phyloP scores from a whole-genome alignment of 2,329 filamentous ascomycete genomes.

The Aspergillus intermedius region DNA sequence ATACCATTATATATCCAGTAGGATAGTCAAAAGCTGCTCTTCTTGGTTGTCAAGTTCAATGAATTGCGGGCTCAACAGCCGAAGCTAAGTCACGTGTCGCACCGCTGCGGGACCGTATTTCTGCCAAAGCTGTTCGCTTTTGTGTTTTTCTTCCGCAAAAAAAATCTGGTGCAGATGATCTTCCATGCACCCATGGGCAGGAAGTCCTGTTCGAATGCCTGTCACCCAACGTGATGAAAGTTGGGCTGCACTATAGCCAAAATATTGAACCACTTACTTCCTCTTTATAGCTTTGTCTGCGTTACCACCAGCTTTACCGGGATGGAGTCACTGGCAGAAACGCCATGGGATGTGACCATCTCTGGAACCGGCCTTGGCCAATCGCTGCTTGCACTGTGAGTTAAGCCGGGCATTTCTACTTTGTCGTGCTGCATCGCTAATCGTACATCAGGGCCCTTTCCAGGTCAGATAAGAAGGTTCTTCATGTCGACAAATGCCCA shows the following conservation, averaged over 20 bases:
- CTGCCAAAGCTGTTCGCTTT: constrained; percentile 11
- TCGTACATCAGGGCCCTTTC: constrained; percentile 69
- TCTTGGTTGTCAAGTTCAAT: background rate
- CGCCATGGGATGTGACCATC: constrained; percentile 72
- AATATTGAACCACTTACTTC: constrained; percentile 6
- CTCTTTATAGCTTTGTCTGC: constrained; percentile 6
- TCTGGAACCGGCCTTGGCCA: constrained; percentile 71
- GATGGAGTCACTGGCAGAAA: constrained; percentile 71
- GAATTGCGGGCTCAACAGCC: background rate
- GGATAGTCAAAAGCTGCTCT: background rate
- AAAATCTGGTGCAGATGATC: constrained; percentile 8
- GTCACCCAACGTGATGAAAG: constrained; percentile 18
- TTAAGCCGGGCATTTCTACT: constrained; percentile 2
- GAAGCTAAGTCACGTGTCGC: constrained; percentile 14
- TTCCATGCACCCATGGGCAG: constrained; percentile 14
- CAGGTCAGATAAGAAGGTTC: constrained; percentile 80
- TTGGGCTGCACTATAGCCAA: constrained; percentile 10
- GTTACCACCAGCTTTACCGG: constrained; percentile 7
- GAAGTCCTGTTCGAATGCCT: constrained; percentile 8
- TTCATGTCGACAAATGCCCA: constrained; percentile 80
- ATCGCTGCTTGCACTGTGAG: constrained; percentile 71
- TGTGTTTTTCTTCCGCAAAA: constrained; percentile 8
- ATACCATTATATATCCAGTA: too few species aligned
- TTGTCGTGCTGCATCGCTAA: constrained; percentile 36
- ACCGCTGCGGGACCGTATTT: constrained; percentile 14